Evolutionary conservation across 75 land plant species (phyloP), one percentile per base, ranked within the genome.

Genomic region (Picea sitchensis): DNA sequence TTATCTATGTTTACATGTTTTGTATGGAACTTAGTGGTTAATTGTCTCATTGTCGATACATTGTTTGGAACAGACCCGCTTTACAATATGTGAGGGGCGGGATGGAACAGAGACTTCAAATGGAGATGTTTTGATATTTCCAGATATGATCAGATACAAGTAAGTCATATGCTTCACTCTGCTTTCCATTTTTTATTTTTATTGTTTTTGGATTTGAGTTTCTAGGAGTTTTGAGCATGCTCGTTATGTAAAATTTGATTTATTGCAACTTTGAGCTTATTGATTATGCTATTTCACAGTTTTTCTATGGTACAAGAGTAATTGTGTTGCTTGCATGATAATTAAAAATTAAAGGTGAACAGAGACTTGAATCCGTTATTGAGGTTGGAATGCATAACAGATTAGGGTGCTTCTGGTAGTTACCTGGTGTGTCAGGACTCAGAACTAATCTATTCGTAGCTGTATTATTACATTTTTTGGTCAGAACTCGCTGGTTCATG

Each of bases 91-190:
- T 77, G 99, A 95, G 75, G 99, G 94, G 30, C 90, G 82, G 78
- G 96, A 92, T 86, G 94, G 89, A 81, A 84, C 90, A 63, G 94
- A 91, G 72, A 83, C 88, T 68, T 87, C 96, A 79, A 90, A 92
- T 77, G 99, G 99, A 14, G 99, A 97, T 83, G 91, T 97, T 17
- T 81, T 95, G 57, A 86, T 97, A 17, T 97, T 95, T 79, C 99
- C 99, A 23, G 95, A 97, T 84, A 95, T 97, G 98, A 68, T 97
- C 51, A 79, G 90, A 85, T 97, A 95, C 90, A 98, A 90, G 99
- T 93, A 54, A 84, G 79, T 69, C 61, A 71, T 8, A 21, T 41
- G 23, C 14, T 38, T 44, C 9, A 41, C 54, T 71, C 11, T 69
- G 20, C 9, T 7, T 20, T 69, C 20, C 21, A 36, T 12, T 21